A percentile compares a stretch with the other conserved stretches of the same genome.
Evolutionary conservation across 2,329 filamentous ascomycete genomes (phyloP).

Genomic region (Aspergillus piperis): DNA sequence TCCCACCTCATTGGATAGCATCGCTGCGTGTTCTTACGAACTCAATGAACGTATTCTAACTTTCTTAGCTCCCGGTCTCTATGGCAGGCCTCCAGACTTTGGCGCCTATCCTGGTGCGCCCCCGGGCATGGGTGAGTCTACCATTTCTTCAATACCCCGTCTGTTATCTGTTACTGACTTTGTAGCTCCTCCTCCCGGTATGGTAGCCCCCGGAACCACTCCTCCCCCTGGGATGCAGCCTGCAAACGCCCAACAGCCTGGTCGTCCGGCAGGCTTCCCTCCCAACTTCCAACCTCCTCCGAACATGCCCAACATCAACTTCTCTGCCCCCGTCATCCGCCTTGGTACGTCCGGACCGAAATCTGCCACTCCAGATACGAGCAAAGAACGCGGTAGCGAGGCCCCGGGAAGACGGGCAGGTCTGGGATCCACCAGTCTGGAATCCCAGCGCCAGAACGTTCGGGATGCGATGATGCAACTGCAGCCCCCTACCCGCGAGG

Average conservation of each 20-base stretch:
- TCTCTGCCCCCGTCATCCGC: slow-evolving; percentile 93
- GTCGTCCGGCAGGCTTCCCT: slow-evolving; percentile 77
- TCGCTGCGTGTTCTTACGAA: neutral
- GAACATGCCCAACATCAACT: slow-evolving; percentile 97
- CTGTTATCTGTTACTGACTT: slow-evolving; percentile 20
- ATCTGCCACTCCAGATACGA: slow-evolving; percentile 49
- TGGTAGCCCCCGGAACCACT: slow-evolving; percentile 76
- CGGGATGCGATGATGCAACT: slow-evolving; percentile 71
- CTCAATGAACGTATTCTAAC: slow-evolving; percentile 12
- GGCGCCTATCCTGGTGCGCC: slow-evolving; percentile 72
- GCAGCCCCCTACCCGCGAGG: slow-evolving; percentile 81
- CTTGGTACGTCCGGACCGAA: slow-evolving; percentile 77
- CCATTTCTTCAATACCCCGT: neutral
- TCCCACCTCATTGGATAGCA: neutral
- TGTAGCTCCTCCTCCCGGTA: slow-evolving; percentile 74
- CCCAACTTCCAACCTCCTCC: slow-evolving; percentile 82
- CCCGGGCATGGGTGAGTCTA: slow-evolving; percentile 74
- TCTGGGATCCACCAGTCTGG: slow-evolving; percentile 63
- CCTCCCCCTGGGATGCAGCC: slow-evolving; percentile 77
- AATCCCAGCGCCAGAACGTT: slow-evolving; percentile 66
- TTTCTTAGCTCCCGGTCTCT: slow-evolving; percentile 52
- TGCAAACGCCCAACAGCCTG: slow-evolving; percentile 71
- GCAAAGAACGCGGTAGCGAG: slow-evolving; percentile 48
- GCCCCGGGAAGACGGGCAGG: slow-evolving; percentile 54
- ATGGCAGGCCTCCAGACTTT: slow-evolving; percentile 74